Conservation (phyloP, 192 early-diverging fungal genomes). For the Linnemannia schmuckeri region DNA sequence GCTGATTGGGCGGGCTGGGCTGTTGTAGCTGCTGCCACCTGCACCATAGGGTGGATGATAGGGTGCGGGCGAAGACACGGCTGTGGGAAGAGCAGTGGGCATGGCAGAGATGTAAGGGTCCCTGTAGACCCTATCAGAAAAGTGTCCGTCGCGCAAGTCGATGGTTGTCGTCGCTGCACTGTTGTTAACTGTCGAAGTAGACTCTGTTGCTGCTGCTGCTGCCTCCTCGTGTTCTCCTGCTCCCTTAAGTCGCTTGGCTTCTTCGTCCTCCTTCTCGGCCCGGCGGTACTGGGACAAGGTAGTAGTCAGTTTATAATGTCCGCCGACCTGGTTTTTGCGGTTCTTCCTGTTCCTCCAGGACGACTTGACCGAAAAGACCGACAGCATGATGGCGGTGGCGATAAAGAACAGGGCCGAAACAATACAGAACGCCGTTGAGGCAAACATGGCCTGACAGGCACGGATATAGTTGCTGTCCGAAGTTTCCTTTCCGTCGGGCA, state of each 20-base stretch:
- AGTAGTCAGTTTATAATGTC: constrained; percentile 21
- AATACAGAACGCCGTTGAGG: constrained; percentile 43
- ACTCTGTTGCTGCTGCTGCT: neutral
- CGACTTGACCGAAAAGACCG: constrained; percentile 32
- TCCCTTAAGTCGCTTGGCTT: constrained; percentile 29
- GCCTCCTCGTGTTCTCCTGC: constrained; percentile 47
- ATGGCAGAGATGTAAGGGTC: constrained; percentile 23
- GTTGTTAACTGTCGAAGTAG: neutral
- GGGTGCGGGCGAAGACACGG: neutral
- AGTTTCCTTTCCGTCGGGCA: constrained; percentile 22
- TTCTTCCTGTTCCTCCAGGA: constrained; percentile 12
- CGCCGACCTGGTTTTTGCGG: constrained; percentile 23
- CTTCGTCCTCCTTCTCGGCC: constrained; percentile 26
- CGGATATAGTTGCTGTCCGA: constrained; percentile 26
- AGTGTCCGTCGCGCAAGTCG: constrained; percentile 15
- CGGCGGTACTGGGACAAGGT: constrained; percentile 34
- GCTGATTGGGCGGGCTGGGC: constrained; percentile 8
- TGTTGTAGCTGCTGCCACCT: neutral
- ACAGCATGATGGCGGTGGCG: constrained; percentile 17
- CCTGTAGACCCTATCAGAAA: constrained; percentile 32
- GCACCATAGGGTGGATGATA: neutral
- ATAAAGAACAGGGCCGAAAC: constrained; percentile 29
- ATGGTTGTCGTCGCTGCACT: neutral
- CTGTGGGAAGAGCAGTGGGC: constrained; percentile 8
- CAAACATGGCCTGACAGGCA: constrained; percentile 45